Conservation (phyloP, 108 stramenopile species). For the Nannochloropsis oceanica region DNA sequence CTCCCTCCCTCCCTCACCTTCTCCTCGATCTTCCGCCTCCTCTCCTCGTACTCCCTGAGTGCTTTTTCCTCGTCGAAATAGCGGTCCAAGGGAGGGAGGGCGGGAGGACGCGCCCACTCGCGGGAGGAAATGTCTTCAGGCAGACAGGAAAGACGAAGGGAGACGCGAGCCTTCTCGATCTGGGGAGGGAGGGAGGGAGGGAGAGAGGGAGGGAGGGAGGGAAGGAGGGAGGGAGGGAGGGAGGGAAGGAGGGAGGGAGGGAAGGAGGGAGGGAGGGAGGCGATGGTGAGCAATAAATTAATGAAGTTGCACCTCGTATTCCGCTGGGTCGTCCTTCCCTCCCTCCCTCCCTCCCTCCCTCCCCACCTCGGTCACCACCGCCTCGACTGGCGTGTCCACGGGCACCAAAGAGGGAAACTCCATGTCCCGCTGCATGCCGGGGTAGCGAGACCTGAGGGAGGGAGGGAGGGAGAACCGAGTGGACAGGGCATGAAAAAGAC, state of each 20-base stretch:
- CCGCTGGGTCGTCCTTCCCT: not conserved
- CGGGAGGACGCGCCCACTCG: slow-evolving; percentile 7
- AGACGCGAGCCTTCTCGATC: not conserved
- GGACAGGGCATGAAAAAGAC: not conserved
- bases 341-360: not conserved
- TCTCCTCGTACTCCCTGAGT: slow-evolving; percentile 3
- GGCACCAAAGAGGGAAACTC: not conserved
- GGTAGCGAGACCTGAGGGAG: not conserved
- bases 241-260: too few relatives aligned
- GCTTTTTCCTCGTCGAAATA: slow-evolving; percentile 6
- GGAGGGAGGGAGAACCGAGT: not conserved
- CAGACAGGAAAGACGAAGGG: not conserved
- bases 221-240: too few relatives aligned
- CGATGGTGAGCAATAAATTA: too few relatives aligned
- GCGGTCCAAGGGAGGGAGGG: slow-evolving; percentile 7
- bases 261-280: too few relatives aligned
- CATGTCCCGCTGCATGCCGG: not conserved
- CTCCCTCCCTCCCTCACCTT: not conserved
- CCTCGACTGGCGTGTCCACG: not conserved
- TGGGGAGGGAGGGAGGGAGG: not conserved
- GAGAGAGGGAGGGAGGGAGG: too few relatives aligned
- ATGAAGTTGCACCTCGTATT: not conserved
- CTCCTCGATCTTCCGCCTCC: not conserved
- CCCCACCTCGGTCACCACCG: not conserved
- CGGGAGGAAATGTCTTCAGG: not conserved